A percentile compares a stretch with the other conserved stretches of the same genome.
These are phyloP conservation scores for Neurospora tetraspora DNA, from an alignment of 495 filamentous ascomycete genomes.

Conservation along the genomic window DNA sequence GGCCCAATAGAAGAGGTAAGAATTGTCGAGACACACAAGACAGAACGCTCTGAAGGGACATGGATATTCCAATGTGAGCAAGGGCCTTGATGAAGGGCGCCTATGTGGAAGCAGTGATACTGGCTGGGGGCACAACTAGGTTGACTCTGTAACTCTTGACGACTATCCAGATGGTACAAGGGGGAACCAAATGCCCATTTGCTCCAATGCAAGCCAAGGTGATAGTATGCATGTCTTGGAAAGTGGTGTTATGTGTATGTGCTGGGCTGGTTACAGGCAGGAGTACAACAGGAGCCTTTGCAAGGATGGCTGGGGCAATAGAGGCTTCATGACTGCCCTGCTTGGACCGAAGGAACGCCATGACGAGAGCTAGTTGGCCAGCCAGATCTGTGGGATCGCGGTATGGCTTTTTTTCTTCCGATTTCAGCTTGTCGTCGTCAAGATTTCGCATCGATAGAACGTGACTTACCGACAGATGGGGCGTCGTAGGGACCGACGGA, in stretches of 20 bases:
- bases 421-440: not conserved
- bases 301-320: not conserved
- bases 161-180: not conserved
- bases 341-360: not conserved
- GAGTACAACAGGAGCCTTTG: not conserved
- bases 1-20: not conserved
- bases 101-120: not conserved
- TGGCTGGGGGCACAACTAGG: not conserved
- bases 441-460: not conserved
- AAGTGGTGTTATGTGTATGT: not conserved
- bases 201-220: not conserved
- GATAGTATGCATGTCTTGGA: not conserved
- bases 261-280: not conserved
- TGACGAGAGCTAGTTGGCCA: not conserved
- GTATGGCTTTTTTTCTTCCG: not conserved
- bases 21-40: not conserved
- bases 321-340: not conserved
- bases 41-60: not conserved
- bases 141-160: not conserved
- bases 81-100: not conserved
- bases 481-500: not conserved
- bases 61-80: not conserved
- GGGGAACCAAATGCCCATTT: not conserved
- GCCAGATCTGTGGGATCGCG: not conserved
- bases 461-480: not conserved